phyloP scores from a whole-genome alignment of 2,329 filamentous ascomycete genomes.

The Hymenotorrendiella dingleyae region DNA sequence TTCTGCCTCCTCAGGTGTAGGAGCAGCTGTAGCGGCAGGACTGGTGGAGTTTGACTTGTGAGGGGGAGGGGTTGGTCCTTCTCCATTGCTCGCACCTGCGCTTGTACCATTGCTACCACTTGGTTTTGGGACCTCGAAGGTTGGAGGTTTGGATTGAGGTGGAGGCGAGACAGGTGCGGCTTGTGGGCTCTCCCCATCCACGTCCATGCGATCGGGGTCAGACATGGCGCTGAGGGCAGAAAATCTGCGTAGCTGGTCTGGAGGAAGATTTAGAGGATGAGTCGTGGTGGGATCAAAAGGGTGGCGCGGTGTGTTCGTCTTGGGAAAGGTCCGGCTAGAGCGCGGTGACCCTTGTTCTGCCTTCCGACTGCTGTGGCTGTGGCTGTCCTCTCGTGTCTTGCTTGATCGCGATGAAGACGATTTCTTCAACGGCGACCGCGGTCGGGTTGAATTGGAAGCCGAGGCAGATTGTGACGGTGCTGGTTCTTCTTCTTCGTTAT shows the following conservation, averaged over 20 bases:
- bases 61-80: slow-evolving; percentile 62
- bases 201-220: slow-evolving; percentile 61
- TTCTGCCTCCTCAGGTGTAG: slow-evolving; percentile 67
- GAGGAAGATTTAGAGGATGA: slow-evolving; percentile 85
- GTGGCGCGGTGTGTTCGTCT: slow-evolving; percentile 30
- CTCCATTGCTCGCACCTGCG: slow-evolving; percentile 24
- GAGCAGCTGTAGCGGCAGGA: slow-evolving; percentile 41
- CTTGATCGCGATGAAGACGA: slow-evolving; percentile 21
- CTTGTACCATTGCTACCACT: slow-evolving; percentile 37
- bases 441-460: slow-evolving; percentile 17
- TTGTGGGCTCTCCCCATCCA: slow-evolving; percentile 57
- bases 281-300: slow-evolving; percentile 62
- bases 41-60: slow-evolving; percentile 61
- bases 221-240: slow-evolving; percentile 59
- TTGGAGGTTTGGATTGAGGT: slow-evolving; percentile 30
- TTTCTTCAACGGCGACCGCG: slow-evolving; percentile 29
- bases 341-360: slow-evolving; percentile 25
- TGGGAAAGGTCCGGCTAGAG: slow-evolving; percentile 26
- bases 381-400: slow-evolving; percentile 24
- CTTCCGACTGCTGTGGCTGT: slow-evolving; percentile 11
- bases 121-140: slow-evolving; percentile 25
- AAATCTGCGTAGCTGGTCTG: slow-evolving; percentile 76
- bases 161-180: slow-evolving; percentile 48
- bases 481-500: slow-evolving; percentile 22
- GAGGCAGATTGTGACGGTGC: not conserved